These are phyloP conservation scores for Leccinum variicolor DNA, from an alignment of 768 basidiomycete species.

Conservation along the genomic window DNA sequence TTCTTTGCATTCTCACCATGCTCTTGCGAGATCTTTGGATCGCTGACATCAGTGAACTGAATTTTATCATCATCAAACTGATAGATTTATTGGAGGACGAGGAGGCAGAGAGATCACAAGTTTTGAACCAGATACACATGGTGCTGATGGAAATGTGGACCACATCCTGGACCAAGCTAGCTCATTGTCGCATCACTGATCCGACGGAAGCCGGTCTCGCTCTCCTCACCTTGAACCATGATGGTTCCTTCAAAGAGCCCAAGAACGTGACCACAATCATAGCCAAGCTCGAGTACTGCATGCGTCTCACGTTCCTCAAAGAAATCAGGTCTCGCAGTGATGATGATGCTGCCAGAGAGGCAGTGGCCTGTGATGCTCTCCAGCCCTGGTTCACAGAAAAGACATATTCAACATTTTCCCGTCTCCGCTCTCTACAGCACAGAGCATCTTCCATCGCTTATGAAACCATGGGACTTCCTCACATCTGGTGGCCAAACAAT, in stretches of 20 bases:
- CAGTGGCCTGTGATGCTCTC: neutral
- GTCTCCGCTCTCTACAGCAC: constrained; percentile 9
- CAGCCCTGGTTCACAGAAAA: neutral
- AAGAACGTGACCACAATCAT: constrained; percentile 2
- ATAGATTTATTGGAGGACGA: neutral
- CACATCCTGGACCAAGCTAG: neutral
- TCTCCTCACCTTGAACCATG: neutral
- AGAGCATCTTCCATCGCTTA: neutral
- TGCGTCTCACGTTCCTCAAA: neutral
- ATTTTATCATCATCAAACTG: too few relatives aligned
- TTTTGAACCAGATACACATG: too few relatives aligned
- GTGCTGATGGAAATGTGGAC: constrained; percentile 8
- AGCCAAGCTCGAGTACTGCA: constrained; percentile 10
- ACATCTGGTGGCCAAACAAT: constrained; percentile 7
- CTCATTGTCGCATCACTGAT: neutral
- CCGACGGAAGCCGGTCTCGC: neutral
- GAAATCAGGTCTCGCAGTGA: neutral
- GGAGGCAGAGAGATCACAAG: neutral
- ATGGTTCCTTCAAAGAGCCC: constrained; percentile 15
- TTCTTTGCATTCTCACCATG: neutral
- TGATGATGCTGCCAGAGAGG: neutral
- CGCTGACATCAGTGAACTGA: neutral
- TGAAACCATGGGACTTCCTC: neutral
- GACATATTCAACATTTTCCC: constrained; percentile 1
- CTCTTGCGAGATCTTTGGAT: neutral